Conservation (phyloP, 164 flowering plant genomes). For the Chimonanthus praecox region DNA sequence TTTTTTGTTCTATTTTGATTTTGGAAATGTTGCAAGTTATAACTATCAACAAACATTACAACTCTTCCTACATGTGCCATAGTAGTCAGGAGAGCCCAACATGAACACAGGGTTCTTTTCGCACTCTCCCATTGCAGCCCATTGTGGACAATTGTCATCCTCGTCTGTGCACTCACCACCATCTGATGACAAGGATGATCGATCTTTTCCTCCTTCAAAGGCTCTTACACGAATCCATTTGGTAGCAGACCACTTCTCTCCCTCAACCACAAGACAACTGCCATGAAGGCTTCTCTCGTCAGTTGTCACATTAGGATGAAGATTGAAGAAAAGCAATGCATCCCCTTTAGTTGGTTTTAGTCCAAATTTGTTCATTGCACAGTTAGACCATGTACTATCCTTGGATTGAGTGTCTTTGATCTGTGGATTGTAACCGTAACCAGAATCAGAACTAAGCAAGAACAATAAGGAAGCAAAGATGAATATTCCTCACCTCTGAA, state of each 20-base stretch:
- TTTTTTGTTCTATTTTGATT: no score
- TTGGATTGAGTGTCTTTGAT: constrained; percentile 20
- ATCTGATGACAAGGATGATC: constrained; percentile 17
- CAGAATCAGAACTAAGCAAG: neutral
- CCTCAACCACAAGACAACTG: constrained; percentile 66
- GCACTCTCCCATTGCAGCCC: constrained; percentile 91
- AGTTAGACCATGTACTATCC: constrained; percentile 44
- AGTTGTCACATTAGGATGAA: constrained; percentile 47
- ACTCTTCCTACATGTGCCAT: constrained; percentile 84
- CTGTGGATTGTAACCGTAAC: constrained; percentile 10
- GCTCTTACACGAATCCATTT: constrained; percentile 48
- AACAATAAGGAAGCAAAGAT: neutral
- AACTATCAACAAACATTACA: constrained; percentile 28
- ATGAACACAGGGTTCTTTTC: constrained; percentile 67
- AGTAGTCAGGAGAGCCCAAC: constrained; percentile 77
- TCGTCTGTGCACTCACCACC: constrained; percentile 71
- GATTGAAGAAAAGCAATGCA: constrained; percentile 68
- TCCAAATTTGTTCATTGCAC: constrained; percentile 24
- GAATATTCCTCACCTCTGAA: constrained; percentile 45
- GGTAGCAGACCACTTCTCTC: constrained; percentile 78
- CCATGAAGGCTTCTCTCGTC: constrained; percentile 60
- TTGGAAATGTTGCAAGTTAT: neutral
- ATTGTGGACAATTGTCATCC: constrained; percentile 54
- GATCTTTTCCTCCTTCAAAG: neutral
- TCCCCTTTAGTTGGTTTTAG: constrained; percentile 67